Conservation (phyloP, 768 basidiomycete species). For the Pulveroboletus sp. region DNA sequence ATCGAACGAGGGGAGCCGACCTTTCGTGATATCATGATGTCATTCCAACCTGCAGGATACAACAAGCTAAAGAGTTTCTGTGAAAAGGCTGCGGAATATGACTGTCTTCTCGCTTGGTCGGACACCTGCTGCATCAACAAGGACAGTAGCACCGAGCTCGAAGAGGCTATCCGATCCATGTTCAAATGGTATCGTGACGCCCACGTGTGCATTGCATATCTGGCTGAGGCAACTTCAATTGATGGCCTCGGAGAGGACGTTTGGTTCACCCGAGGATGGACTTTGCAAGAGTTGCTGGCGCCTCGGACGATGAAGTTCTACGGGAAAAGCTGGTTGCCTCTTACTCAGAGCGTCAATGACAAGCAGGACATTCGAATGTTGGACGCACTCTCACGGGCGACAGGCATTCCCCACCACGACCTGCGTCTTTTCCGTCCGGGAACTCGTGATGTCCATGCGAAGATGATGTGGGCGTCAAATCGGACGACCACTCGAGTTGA, state of each 20-base stretch:
- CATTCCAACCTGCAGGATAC: conserved; percentile 27
- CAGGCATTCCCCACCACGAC: conserved; percentile 26
- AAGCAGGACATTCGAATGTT: conserved; percentile 25
- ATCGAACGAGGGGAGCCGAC: conserved; percentile 29
- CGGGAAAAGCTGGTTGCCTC: conserved; percentile 22
- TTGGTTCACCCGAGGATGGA: conserved; percentile 34
- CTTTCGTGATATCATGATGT: conserved; percentile 30
- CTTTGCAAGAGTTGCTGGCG: conserved; percentile 28
- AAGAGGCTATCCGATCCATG: conserved; percentile 35
- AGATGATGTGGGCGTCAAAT: conserved; percentile 34
- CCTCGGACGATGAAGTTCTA: conserved; percentile 32
- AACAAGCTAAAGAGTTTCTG: conserved; percentile 25
- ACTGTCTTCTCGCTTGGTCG: conserved; percentile 30
- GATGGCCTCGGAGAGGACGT: conserved; percentile 27
- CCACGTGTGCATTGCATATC: conserved; percentile 31
- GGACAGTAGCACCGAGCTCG: conserved; percentile 33
- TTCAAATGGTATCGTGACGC: conserved; percentile 32
- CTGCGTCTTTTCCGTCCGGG: conserved; percentile 24
- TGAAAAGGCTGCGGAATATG: conserved; percentile 26
- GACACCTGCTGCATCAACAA: conserved; percentile 37
- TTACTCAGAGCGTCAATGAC: conserved; percentile 27
- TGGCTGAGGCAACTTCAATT: conserved; percentile 27
- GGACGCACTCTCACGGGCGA: conserved; percentile 22
- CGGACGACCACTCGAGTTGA: conserved; percentile 33
- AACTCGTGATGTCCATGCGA: conserved; percentile 23